Percentiles rank a stretch among this genome's conserved stretches.
Evolutionary conservation across 495 filamentous ascomycete species (phyloP).

Genomic region (Cercophora newfieldiana): DNA sequence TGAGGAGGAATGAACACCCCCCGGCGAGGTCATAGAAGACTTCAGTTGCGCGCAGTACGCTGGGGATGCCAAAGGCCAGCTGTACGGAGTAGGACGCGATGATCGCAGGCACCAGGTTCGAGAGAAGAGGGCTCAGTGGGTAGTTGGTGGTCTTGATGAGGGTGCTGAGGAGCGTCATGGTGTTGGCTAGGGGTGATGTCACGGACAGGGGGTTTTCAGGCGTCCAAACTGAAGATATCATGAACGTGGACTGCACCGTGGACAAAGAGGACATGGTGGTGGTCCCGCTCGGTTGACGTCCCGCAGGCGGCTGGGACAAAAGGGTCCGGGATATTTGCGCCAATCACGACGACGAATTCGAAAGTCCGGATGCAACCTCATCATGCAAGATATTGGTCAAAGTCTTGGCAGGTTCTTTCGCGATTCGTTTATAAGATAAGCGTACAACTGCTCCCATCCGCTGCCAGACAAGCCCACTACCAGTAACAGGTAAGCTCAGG

Average conservation of each 20-base stretch:
- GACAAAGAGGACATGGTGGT: neutral
- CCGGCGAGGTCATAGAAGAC: conserved; percentile 66
- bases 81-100: conserved; percentile 56
- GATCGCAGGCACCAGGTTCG: conserved; percentile 58
- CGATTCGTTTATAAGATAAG: no score
- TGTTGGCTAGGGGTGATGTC: neutral
- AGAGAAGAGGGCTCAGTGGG: conserved; percentile 53
- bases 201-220: neutral
- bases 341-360: neutral
- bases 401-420: no score
- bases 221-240: no score
- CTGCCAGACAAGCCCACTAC: no score
- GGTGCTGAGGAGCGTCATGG: conserved; percentile 49
- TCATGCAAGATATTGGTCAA: no score
- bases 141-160: conserved; percentile 57
- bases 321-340: neutral
- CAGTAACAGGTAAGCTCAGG: no score
- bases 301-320: neutral
- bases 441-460: no score
- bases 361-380: neutral
- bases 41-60: conserved; percentile 55
- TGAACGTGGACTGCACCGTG: no score
- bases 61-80: conserved; percentile 55
- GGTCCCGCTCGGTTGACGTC: neutral
- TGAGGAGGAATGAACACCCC: conserved; percentile 58